Percentiles rank a stretch among this genome's conserved stretches.
These are phyloP conservation scores for Ensete ventricosum DNA, from an alignment of 176 grass and related monocot genomes.

Conservation along the genomic window DNA sequence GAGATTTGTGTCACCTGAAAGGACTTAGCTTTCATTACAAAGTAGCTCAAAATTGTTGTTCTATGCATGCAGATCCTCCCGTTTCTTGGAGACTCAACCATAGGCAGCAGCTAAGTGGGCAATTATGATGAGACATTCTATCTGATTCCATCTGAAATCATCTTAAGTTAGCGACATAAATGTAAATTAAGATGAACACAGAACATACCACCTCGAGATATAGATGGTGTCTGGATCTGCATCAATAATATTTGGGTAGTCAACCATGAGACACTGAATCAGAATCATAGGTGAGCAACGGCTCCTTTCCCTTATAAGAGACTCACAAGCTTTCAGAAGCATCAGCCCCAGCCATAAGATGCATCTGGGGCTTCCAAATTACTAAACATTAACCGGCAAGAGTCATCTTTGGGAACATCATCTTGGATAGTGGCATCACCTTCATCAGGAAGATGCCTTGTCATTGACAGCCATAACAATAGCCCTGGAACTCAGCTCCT, in stretches of 20 bases:
- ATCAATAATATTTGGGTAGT: constrained; percentile 40
- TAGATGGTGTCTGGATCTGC: constrained; percentile 34
- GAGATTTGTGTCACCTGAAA: too few species aligned
- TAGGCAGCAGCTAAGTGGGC: not conserved
- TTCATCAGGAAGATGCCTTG: not conserved
- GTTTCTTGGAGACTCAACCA: not conserved
- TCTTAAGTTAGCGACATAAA: not conserved
- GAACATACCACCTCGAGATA: not conserved
- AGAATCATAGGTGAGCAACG: constrained; percentile 29
- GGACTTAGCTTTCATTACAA: too few species aligned
- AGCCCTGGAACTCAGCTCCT: constrained; percentile 13
- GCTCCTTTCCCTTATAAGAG: constrained; percentile 18
- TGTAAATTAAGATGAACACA: not conserved
- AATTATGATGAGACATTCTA: not conserved
- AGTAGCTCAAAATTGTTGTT: too few species aligned
- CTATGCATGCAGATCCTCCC: not conserved
- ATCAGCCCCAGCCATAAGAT: not conserved
- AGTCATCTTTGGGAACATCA: not conserved
- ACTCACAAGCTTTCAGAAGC: constrained; percentile 5
- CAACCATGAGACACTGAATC: constrained; percentile 43
- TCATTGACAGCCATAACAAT: not conserved
- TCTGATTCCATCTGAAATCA: not conserved
- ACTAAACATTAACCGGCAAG: too few species aligned
- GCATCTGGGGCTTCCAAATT: too few species aligned
- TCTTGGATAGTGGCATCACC: not conserved